These are phyloP conservation scores for Tephrocybe sp. DNA, from an alignment of 768 basidiomycete genomes.

Conservation along the genomic window DNA sequence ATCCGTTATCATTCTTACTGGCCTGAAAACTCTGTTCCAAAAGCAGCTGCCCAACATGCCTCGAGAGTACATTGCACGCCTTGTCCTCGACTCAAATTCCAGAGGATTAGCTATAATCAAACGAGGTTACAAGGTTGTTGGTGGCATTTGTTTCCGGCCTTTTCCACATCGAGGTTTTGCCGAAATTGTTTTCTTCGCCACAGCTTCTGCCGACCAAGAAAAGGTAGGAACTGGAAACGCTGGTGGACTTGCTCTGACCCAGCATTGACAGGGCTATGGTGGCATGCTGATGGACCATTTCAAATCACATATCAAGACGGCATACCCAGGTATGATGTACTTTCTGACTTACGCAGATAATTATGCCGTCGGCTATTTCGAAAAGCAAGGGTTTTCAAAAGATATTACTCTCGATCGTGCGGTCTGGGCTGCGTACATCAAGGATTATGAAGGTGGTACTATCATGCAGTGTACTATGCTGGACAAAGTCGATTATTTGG, in stretches of 20 bases:
- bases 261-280: constrained; percentile 80
- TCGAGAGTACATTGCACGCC: constrained; percentile 93
- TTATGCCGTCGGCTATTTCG: constrained; percentile 98
- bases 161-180: constrained; percentile 95
- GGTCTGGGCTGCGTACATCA: constrained; percentile 98
- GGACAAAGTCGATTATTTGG: constrained; percentile 86
- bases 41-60: constrained; percentile 99
- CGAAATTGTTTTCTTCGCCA: constrained; percentile 98
- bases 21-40: constrained; percentile 96
- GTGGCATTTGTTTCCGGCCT: constrained; percentile 95
- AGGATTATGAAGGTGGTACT: constrained; percentile 98
- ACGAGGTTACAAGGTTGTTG: constrained; percentile 92
- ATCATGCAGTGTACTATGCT: constrained; percentile 99
- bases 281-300: constrained; percentile 98
- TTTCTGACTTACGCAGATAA: constrained; percentile 99
- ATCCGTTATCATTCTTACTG: constrained; percentile 84
- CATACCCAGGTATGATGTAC: constrained; percentile 87
- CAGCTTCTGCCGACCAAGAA: constrained; percentile 94
- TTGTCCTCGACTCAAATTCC: constrained; percentile 94
- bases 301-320: constrained; percentile 85
- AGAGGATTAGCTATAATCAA: constrained; percentile 93
- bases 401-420: constrained; percentile 91
- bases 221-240: constrained; percentile 58
- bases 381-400: constrained; percentile 98
- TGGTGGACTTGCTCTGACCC: neutral